A percentile compares a stretch with the other conserved stretches of the same genome.
Evolutionary conservation across 176 grass and related monocot genomes (phyloP).

Genomic region (Musa schizocarpa): DNA sequence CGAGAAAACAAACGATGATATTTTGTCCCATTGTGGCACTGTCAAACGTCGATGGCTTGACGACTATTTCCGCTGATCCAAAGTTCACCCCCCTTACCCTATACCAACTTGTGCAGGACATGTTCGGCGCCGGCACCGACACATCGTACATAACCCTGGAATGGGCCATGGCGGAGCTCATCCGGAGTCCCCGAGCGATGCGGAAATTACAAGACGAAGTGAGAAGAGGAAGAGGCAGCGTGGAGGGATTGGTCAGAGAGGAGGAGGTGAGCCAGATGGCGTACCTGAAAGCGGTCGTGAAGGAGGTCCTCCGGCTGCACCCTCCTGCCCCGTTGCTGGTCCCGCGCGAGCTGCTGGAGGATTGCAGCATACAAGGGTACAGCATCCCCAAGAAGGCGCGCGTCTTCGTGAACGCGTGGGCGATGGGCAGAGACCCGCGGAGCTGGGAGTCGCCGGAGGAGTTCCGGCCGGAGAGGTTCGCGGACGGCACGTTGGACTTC

Average conservation of each 20-base stretch:
- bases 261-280: neutral
- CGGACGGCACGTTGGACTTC: neutral
- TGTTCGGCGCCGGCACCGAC: neutral
- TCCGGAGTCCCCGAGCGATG: neutral
- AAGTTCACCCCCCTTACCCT: too few species aligned
- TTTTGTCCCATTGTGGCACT: too few species aligned
- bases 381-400: neutral
- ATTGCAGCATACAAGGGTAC: neutral
- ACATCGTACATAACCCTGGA: neutral
- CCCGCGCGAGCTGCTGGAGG: neutral
- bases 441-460: neutral
- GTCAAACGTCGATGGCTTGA: too few species aligned
- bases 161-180: conserved; percentile 12
- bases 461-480: conserved; percentile 2
- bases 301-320: conserved; percentile 1
- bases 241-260: neutral
- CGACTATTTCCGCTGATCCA: too few species aligned
- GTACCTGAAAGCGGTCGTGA: conserved; percentile 4
- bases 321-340: neutral
- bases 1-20: too few species aligned
- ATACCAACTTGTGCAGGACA: neutral
- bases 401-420: neutral
- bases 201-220: conserved; percentile 3
- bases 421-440: neutral
- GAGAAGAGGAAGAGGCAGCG: neutral